Percentiles rank a stretch among this genome's conserved stretches.
Conservation (phyloP, 345 rosid species). For the Durio zibethinus region DNA sequence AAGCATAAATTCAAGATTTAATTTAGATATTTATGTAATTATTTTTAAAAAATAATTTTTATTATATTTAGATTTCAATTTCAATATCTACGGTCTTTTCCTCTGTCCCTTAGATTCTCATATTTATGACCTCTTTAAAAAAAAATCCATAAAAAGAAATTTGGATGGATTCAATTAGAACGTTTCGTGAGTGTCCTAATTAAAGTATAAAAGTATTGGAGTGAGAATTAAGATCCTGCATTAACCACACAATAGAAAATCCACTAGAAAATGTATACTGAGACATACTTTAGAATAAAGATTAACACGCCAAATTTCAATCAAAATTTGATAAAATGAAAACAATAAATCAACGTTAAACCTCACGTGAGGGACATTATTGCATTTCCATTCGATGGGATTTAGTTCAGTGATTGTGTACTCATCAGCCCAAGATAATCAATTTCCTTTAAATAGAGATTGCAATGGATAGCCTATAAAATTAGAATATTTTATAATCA, state of each 20-base stretch:
- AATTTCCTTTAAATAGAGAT: too few species aligned
- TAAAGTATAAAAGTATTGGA: not conserved
- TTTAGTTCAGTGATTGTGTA: slow-evolving; percentile 66
- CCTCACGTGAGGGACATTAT: slow-evolving; percentile 54
- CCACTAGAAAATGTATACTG: not conserved
- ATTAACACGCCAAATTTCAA: not conserved
- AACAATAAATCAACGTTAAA: not conserved
- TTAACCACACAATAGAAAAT: not conserved
- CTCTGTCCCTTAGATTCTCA: too few species aligned
- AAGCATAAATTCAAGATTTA: too few species aligned
- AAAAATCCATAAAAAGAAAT: too few species aligned
- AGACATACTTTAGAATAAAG: not conserved
- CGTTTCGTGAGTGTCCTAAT: not conserved
- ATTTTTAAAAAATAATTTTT: too few species aligned
- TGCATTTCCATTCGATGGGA: slow-evolving; percentile 63
- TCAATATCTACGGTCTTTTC: too few species aligned
- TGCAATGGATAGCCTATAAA: too few species aligned
- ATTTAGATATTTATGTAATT: too few species aligned
- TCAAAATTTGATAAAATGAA: not conserved
- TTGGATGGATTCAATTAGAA: not conserved
- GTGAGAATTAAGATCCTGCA: not conserved
- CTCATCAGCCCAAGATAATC: slow-evolving; percentile 54
- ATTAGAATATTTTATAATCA: too few species aligned
- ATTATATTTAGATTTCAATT: too few species aligned
- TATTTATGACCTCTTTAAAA: too few species aligned